A percentile compares a stretch with the other conserved stretches of the same genome.
These are phyloP conservation scores for Chlamydomonas sp. DNA, from an alignment of 139 green algal genomes.

Conservation along the genomic window DNA sequence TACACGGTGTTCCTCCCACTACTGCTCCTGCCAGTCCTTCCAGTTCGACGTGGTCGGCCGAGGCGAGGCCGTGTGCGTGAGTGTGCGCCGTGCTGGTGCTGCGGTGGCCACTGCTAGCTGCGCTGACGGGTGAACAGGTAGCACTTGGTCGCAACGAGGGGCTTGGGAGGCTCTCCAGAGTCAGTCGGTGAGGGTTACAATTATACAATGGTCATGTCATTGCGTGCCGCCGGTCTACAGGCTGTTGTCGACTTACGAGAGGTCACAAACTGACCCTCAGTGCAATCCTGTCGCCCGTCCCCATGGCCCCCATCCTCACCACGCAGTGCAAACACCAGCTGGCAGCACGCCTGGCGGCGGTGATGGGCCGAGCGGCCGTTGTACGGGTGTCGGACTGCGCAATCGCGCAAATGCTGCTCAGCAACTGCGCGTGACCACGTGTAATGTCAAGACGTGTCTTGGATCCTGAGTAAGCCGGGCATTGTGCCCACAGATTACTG, in stretches of 20 bases:
- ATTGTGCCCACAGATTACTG: no score
- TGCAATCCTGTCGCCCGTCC: neutral
- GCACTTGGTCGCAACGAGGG: no score
- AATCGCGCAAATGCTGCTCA: slow-evolving; percentile 62
- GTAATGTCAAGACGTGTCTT: no score
- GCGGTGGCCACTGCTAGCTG: no score
- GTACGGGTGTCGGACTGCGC: slow-evolving; percentile 46
- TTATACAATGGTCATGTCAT: no score
- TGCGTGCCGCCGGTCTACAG: no score
- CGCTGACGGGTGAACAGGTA: no score
- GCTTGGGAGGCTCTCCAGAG: no score
- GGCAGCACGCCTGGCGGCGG: slow-evolving; percentile 69
- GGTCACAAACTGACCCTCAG: no score
- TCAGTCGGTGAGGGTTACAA: no score
- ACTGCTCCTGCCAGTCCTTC: slow-evolving; percentile 90
- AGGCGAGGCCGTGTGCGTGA: slow-evolving; percentile 58
- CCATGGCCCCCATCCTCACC: neutral
- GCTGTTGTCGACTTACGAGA: no score
- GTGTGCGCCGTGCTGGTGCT: neutral
- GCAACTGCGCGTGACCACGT: slow-evolving; percentile 17
- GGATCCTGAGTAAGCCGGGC: no score
- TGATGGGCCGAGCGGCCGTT: slow-evolving; percentile 36
- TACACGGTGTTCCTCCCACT: slow-evolving; percentile 80
- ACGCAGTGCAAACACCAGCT: slow-evolving; percentile 93
- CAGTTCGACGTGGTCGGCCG: slow-evolving; percentile 80